These are phyloP conservation scores for Hymenochaete sp. DNA, from an alignment of 1,284 basidiomycete genomes.

Conservation along the genomic window DNA sequence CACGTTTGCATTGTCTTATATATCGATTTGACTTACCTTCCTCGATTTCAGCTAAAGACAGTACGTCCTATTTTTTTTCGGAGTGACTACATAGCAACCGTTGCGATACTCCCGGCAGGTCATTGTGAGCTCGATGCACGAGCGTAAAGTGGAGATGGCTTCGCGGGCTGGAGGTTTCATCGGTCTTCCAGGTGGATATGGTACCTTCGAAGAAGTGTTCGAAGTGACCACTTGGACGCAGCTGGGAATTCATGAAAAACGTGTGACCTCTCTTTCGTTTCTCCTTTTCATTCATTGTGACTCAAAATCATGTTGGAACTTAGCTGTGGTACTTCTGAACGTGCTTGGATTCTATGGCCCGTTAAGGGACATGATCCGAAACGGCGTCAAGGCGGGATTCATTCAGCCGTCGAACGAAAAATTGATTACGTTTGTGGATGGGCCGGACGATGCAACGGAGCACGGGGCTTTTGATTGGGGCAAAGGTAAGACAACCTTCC, in stretches of 20 bases:
- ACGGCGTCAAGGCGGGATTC: slow-evolving; percentile 66
- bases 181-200: slow-evolving; percentile 84
- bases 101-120: slow-evolving; percentile 32
- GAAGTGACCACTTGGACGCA: slow-evolving; percentile 92
- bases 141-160: slow-evolving; percentile 86
- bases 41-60: slow-evolving; percentile 37
- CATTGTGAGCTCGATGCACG: slow-evolving; percentile 84
- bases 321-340: slow-evolving; percentile 78
- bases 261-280: slow-evolving; percentile 32
- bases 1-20: not conserved
- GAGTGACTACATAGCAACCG: not conserved
- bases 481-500: too few relatives aligned
- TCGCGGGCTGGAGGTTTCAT: slow-evolving; percentile 71
- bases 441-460: slow-evolving; percentile 45
- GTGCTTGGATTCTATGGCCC: slow-evolving; percentile 75
- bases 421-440: slow-evolving; percentile 66
- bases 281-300: slow-evolving; percentile 7
- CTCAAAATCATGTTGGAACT: not conserved
- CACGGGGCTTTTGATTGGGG: slow-evolving; percentile 74
- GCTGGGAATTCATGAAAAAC: slow-evolving; percentile 82
- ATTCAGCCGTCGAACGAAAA: slow-evolving; percentile 53
- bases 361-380: slow-evolving; percentile 62
- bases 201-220: slow-evolving; percentile 88
- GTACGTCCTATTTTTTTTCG: slow-evolving; percentile 28
- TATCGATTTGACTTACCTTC: not conserved